These are phyloP conservation scores for Botrytis fabae DNA, from an alignment of 2,329 filamentous ascomycete genomes.

Conservation along the genomic window DNA sequence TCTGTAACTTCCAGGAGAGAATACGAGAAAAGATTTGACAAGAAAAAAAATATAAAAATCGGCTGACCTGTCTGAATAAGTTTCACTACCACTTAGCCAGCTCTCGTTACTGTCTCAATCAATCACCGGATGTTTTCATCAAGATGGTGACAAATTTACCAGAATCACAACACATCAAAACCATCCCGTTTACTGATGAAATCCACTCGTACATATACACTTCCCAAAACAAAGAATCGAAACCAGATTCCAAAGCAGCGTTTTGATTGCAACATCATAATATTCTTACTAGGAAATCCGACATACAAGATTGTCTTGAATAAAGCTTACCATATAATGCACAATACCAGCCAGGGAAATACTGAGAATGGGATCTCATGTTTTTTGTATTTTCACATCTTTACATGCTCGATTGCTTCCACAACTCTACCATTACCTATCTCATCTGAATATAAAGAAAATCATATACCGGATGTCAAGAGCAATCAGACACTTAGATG, in stretches of 20 bases:
- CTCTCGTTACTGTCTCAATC: background rate
- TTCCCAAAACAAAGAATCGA: background rate
- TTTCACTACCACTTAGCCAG: background rate
- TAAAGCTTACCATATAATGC: too few relatives aligned
- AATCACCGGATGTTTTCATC: background rate
- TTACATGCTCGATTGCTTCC: background rate
- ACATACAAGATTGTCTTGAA: background rate
- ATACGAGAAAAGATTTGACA: background rate
- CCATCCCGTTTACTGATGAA: too few relatives aligned
- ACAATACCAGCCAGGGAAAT: too few relatives aligned
- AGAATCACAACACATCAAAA: background rate
- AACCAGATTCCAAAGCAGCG: too few relatives aligned
- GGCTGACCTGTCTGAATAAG: background rate
- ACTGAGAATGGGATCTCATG: accelerated
- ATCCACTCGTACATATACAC: background rate
- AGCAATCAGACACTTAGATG: too few relatives aligned
- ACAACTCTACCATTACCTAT: accelerated
- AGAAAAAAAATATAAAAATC: background rate
- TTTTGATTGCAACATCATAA: too few relatives aligned
- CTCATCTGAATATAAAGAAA: background rate
- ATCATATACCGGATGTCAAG: too few relatives aligned
- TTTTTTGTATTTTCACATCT: background rate
- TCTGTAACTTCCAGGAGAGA: background rate
- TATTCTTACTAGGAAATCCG: accelerated
- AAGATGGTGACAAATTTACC: background rate